A percentile compares a stretch with the other conserved stretches of the same genome.
These are phyloP conservation scores for Aspergillus pseudotamarii DNA, from an alignment of 2,329 filamentous ascomycete species.

Conservation along the genomic window DNA sequence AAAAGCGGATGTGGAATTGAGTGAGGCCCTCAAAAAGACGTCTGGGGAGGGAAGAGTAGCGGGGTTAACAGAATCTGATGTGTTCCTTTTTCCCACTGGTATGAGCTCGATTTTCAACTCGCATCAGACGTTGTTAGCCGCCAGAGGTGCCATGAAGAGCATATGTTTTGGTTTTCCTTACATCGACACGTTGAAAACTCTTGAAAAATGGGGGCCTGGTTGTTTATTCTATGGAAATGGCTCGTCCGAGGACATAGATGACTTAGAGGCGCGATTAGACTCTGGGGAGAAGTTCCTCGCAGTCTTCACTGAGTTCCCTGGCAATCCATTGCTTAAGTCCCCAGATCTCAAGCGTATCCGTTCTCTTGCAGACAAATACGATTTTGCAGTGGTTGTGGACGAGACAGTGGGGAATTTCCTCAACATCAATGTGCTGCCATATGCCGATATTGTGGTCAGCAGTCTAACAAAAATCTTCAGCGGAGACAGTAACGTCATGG, in stretches of 20 bases:
- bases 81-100: conserved; percentile 84
- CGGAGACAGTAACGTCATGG: conserved; percentile 98
- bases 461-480: conserved; percentile 97
- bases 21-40: conserved; percentile 56
- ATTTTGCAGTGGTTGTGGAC: conserved; percentile 89
- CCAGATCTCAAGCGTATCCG: conserved; percentile 85
- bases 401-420: conserved; percentile 97
- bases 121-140: conserved; percentile 71
- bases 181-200: conserved; percentile 91
- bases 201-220: conserved; percentile 91
- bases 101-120: conserved; percentile 96
- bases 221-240: conserved; percentile 86
- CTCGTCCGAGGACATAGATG: conserved; percentile 75
- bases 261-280: conserved; percentile 72
- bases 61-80: conserved; percentile 78
- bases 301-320: conserved; percentile 93
- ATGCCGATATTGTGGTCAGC: conserved; percentile 89
- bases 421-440: conserved; percentile 89
- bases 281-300: conserved; percentile 76
- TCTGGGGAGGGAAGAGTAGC: conserved; percentile 38
- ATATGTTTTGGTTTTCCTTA: conserved; percentile 98
- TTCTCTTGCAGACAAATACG: conserved; percentile 75
- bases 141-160: conserved; percentile 69
- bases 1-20: conserved; percentile 69
- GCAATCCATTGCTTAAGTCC: conserved; percentile 84